Base-by-base conservation (phyloP, 179 eudicot species). In the Carnegiea gigantea region DNA sequence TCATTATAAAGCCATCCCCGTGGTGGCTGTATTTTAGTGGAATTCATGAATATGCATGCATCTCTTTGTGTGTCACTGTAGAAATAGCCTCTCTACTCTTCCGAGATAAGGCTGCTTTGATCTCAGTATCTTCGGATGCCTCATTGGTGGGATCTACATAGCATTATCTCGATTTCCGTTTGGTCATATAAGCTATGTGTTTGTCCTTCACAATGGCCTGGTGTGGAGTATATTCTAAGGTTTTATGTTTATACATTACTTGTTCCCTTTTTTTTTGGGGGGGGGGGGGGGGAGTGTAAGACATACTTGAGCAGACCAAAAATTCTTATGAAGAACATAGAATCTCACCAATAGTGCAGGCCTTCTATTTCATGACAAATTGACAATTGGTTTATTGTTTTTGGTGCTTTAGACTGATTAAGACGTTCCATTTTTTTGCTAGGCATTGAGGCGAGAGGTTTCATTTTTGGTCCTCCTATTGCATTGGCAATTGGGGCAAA, bases 401-500 rank as follows among this genome's bases (percentile, higher is more conserved):
- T 81, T 30, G 13, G 75, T 44, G 62, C 49, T n/a, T 81, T 40
- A 54, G 71, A 24, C 80, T 75, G 26, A 82, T 44, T 18, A 36
- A 26, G 6, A 17, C 48, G 10, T 38, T 67, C 21, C 71, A 51
- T 67, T 51, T 70, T 70, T 85, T 54, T 84, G 53, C 51, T 78
- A 92, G 94, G 94, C 40, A 88, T 93, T 67, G 98, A 93, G 84
- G 98, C 98, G 46, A 90, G 98, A 18, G 98, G 98, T 43, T 93
- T 93, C 85, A 92, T 93, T 68, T 93, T 93, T 83, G 98, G 98
- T 77, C 95, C 98, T 74, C 92, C 98, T 44, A 93, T 93, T 82
- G 98, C 98, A 30, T 84, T 93, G 87, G 97, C 97, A n/a, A 91
- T 93, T 14, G 98, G 98, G 57, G 98, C 98, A 76, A 93, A 93